phyloP scores from a whole-genome alignment of 2,329 filamentous ascomycete species.

The Botryotinia convoluta region DNA sequence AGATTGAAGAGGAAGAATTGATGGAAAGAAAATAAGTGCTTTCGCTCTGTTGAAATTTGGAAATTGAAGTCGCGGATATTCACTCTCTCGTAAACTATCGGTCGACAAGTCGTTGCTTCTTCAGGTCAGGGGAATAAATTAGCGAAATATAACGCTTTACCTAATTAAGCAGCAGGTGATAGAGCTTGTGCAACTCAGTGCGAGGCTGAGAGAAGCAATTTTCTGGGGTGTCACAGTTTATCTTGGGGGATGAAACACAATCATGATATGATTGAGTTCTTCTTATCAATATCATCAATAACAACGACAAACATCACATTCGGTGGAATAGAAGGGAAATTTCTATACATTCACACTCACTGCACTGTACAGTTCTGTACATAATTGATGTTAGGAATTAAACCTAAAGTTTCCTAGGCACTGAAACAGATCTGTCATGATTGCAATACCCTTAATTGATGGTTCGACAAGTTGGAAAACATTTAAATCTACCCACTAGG shows the following conservation, averaged over 20 bases:
- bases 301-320: neutral
- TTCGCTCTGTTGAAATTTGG: conserved; percentile 11
- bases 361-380: neutral
- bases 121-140: conserved; percentile 33
- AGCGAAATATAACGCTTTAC: conserved; percentile 25
- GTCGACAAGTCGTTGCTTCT: conserved; percentile 34
- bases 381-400: no score
- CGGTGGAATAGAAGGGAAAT: neutral
- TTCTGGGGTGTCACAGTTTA: conserved; percentile 4
- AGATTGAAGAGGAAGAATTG: conserved; percentile 11
- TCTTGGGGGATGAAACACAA: neutral
- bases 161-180: conserved; percentile 16
- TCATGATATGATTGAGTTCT: neutral
- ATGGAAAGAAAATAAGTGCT: conserved; percentile 9
- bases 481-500: neutral
- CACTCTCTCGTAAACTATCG: conserved; percentile 24
- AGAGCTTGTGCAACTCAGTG: conserved; percentile 3
- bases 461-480: neutral
- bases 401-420: neutral
- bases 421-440: neutral
- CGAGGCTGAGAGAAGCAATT: conserved; percentile 20
- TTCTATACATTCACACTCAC: neutral
- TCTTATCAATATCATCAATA: neutral
- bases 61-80: conserved; percentile 23
- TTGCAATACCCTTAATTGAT: neutral